A percentile compares a stretch with the other conserved stretches of the same genome.
These are phyloP conservation scores for Tetrahymena elliotti DNA, from an alignment of 73 alveolate species.

Conservation along the genomic window DNA sequence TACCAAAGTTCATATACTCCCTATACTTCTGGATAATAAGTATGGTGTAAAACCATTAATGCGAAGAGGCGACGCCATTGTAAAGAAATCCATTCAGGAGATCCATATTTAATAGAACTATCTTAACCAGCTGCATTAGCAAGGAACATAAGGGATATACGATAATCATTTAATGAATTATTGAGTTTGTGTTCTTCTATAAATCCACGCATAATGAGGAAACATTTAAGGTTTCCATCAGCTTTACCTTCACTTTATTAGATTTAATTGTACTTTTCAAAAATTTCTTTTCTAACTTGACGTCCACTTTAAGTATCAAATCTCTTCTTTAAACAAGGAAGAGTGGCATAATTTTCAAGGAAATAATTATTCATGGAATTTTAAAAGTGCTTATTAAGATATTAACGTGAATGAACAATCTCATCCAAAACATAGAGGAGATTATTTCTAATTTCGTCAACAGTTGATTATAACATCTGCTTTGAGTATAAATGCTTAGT, in stretches of 20 bases:
- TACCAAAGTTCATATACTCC: neutral
- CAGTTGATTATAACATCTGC: neutral
- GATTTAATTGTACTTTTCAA: neutral
- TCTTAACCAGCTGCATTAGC: neutral
- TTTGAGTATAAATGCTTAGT: neutral
- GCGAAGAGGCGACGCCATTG: neutral
- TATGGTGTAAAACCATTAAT: neutral
- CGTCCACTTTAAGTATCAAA: neutral
- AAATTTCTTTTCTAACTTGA: neutral
- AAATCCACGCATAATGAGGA: neutral
- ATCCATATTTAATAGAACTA: neutral
- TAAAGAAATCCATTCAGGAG: neutral
- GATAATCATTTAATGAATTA: neutral
- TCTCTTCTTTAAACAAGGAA: neutral
- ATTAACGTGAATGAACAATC: neutral
- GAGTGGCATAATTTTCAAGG: neutral
- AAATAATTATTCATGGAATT: neutral
- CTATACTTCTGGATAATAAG: neutral
- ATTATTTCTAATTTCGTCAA: neutral
- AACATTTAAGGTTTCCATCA: neutral
- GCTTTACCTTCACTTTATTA: neutral
- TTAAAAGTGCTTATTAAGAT: neutral
- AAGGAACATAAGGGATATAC: neutral
- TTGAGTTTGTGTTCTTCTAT: neutral
- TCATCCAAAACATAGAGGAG: neutral